Percentiles rank a stretch among this genome's conserved stretches.
phyloP scores from a whole-genome alignment of 1,139 yeast species.

The Magnusiomyces tetraspermus region DNA sequence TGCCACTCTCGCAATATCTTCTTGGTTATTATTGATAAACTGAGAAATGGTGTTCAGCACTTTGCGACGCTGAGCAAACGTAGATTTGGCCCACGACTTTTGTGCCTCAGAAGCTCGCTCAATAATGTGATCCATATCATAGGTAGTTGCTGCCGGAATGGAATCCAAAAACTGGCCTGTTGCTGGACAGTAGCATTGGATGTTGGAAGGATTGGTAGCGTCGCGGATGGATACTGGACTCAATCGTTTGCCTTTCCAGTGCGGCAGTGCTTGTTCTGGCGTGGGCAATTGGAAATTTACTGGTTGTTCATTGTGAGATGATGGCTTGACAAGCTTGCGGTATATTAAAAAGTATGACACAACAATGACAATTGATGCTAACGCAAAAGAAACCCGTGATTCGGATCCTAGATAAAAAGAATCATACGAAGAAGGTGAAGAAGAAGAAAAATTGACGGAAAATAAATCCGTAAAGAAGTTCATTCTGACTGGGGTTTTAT shows the following conservation, averaged over 20 bases:
- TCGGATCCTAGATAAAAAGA: too few species aligned
- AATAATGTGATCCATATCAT: constrained; percentile 62
- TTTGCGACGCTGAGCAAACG: constrained; percentile 56
- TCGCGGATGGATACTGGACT: constrained; percentile 47
- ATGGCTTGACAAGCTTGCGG: constrained; percentile 8
- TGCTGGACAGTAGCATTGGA: constrained; percentile 90
- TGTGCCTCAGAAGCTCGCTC: constrained; percentile 44
- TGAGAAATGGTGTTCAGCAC: constrained; percentile 62
- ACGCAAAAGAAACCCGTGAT: too few species aligned
- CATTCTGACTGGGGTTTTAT: too few species aligned
- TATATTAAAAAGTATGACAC: too few species aligned
- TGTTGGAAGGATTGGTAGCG: constrained; percentile 51
- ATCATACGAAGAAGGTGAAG: too few species aligned
- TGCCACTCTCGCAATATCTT: constrained; percentile 78
- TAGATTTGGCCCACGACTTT: constrained; percentile 45
- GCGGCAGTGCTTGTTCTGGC: constrained; percentile 80
- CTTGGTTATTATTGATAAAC: constrained; percentile 72
- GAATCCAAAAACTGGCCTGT: constrained; percentile 83
- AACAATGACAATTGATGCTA: too few species aligned
- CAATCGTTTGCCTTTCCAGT: constrained; percentile 84
- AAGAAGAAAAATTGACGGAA: too few species aligned
- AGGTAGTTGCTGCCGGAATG: constrained; percentile 49
- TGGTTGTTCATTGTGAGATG: constrained; percentile 13
- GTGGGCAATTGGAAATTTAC: constrained; percentile 37
- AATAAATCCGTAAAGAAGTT: too few species aligned